A percentile compares a stretch with the other conserved stretches of the same genome.
These are phyloP conservation scores for Aureoboletus auriporus DNA, from an alignment of 768 basidiomycete species.

Conservation along the genomic window DNA sequence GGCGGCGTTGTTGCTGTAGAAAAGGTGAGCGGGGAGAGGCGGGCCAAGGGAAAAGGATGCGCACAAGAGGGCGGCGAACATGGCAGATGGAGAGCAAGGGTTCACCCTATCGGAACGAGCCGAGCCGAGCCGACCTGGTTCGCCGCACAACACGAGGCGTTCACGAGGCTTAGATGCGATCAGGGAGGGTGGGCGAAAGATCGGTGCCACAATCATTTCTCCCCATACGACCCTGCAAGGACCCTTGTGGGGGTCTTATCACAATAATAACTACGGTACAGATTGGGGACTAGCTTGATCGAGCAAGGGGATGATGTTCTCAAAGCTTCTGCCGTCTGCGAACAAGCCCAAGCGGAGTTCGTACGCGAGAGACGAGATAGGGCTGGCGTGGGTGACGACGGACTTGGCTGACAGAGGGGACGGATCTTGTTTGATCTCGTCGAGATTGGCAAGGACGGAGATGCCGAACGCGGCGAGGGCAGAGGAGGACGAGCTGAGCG, in stretches of 20 bases:
- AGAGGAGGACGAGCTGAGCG: constrained; percentile 14
- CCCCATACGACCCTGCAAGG: too few species aligned
- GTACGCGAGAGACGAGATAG: constrained; percentile 27
- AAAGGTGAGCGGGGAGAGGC: too few species aligned
- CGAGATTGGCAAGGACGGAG: constrained; percentile 14
- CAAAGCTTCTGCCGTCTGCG: constrained; percentile 21
- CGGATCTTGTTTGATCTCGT: not conserved
- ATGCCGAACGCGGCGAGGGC: constrained; percentile 18
- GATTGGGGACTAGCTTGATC: constrained; percentile 23
- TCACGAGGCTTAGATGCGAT: too few species aligned
- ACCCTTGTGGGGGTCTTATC: too few species aligned
- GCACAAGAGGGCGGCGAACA: constrained; percentile 84
- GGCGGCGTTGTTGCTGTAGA: constrained; percentile 47
- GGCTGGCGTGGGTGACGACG: constrained; percentile 5
- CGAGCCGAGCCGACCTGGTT: too few species aligned
- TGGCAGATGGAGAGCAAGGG: constrained; percentile 34
- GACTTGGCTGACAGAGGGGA: not conserved
- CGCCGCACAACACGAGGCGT: too few species aligned
- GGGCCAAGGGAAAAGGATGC: constrained; percentile 27
- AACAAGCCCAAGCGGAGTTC: constrained; percentile 23
- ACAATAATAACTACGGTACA: not conserved
- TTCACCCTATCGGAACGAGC: too few species aligned
- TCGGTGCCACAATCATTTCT: too few species aligned
- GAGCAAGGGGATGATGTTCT: constrained; percentile 25
- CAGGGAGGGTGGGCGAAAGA: too few species aligned